Evolutionary conservation across 208 protist species (phyloP).

Genomic region (Trypanosomatidae sp.): DNA sequence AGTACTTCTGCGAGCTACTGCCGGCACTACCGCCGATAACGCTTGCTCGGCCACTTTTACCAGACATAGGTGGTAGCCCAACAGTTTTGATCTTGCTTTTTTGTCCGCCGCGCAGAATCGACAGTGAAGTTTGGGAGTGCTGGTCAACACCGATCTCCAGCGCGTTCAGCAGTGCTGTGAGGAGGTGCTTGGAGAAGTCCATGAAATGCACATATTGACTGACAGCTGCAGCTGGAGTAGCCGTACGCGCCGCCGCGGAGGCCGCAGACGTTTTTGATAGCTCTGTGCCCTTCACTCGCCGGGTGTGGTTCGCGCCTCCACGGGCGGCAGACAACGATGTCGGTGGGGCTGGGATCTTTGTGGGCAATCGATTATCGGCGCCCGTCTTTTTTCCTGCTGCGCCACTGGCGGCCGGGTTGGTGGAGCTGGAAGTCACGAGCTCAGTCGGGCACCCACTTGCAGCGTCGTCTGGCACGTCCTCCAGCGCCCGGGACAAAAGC

Average conservation of each 20-base stretch:
- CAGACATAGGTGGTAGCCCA: background rate
- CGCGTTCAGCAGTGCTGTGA: conserved; percentile 26
- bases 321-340: background rate
- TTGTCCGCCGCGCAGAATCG: conserved; percentile 4
- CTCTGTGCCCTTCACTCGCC: background rate
- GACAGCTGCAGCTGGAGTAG: background rate
- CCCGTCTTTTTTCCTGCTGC: background rate
- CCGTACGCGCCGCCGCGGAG: background rate
- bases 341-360: background rate
- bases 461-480: conserved; percentile 8
- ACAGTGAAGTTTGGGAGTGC: conserved; percentile 9
- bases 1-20: conserved; percentile 1
- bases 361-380: background rate
- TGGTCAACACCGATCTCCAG: conserved; percentile 25
- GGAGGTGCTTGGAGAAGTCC: conserved; percentile 23
- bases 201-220: conserved; percentile 22
- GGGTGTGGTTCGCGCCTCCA: background rate
- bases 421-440: conserved; percentile 1
- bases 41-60: background rate
- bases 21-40: background rate
- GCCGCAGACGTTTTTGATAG: background rate
- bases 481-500: conserved; percentile 7
- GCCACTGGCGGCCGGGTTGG: background rate
- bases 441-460: conserved; percentile 13
- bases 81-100: background rate